phyloP scores from a whole-genome alignment of 805 yeast species.

The Kazachstania psychrophila region DNA sequence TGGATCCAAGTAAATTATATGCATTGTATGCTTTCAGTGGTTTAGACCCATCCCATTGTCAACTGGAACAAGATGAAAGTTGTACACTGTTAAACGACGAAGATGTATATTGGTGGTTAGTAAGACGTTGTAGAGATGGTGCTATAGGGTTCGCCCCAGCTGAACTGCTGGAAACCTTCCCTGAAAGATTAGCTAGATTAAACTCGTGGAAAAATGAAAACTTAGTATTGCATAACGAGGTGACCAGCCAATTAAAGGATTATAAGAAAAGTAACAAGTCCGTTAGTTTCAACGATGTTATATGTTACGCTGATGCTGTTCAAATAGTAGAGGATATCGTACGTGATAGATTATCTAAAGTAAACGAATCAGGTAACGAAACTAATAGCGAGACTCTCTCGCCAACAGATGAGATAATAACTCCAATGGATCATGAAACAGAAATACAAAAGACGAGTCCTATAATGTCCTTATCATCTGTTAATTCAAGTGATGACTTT shows the following conservation, averaged over 20 bases:
- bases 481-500: too few relatives aligned
- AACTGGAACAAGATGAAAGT: conserved; percentile 68
- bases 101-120: conserved; percentile 96
- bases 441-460: too few relatives aligned
- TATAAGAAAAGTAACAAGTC: conserved; percentile 22
- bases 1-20: conserved; percentile 74
- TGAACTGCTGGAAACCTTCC: conserved; percentile 83
- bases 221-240: conserved; percentile 4
- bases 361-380: too few relatives aligned
- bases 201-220: conserved; percentile 90
- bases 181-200: conserved; percentile 80
- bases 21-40: conserved; percentile 83
- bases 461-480: too few relatives aligned
- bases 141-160: conserved; percentile 93
- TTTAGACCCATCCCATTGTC: conserved; percentile 87
- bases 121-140: conserved; percentile 46
- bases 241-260: conserved; percentile 7
- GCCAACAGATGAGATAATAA: too few relatives aligned
- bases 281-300: conserved; percentile 27
- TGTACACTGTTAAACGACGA: conserved; percentile 75
- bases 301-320: conserved; percentile 27
- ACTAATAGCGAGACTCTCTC: too few relatives aligned
- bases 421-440: too few relatives aligned
- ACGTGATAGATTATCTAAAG: too few relatives aligned
- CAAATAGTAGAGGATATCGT: too few relatives aligned